Conservation (phyloP, 768 basidiomycete genomes). For the Boletus tylopilopsis region DNA sequence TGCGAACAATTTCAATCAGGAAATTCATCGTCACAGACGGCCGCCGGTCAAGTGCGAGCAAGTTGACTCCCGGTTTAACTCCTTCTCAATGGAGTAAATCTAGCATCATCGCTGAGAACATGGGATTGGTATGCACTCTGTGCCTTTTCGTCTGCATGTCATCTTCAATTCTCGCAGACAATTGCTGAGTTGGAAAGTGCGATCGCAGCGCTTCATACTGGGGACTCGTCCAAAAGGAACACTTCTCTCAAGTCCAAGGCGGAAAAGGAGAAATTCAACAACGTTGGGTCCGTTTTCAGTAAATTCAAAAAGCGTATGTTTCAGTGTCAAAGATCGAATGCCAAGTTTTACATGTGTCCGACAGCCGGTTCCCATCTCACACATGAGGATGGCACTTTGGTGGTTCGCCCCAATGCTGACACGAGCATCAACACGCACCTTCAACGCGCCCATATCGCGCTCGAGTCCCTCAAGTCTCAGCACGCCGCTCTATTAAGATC, state of each 20-base stretch:
- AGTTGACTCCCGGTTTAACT: slow-evolving; percentile 39
- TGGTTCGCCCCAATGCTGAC: slow-evolving; percentile 18
- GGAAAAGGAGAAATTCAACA: slow-evolving; percentile 44
- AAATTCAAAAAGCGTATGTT: slow-evolving; percentile 59
- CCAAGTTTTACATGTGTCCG: slow-evolving; percentile 1
- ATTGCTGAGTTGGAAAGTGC: slow-evolving; percentile 57
- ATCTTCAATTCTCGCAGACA: slow-evolving; percentile 37
- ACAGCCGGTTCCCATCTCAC: slow-evolving; percentile 19
- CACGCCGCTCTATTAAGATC: slow-evolving; percentile 49
- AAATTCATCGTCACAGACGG: slow-evolving; percentile 51
- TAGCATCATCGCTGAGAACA: slow-evolving; percentile 57
- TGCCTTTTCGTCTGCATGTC: not conserved
- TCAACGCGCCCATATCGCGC: slow-evolving; percentile 43
- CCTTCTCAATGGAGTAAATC: slow-evolving; percentile 47
- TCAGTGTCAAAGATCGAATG: not conserved
- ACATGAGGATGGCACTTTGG: slow-evolving; percentile 28
- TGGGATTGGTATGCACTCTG: slow-evolving; percentile 50
- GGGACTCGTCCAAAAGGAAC: slow-evolving; percentile 36
- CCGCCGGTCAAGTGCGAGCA: slow-evolving; percentile 33
- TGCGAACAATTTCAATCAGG: slow-evolving; percentile 37
- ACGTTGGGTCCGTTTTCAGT: slow-evolving; percentile 42
- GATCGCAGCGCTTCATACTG: slow-evolving; percentile 41
- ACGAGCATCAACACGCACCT: slow-evolving; percentile 22
- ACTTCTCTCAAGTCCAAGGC: slow-evolving; percentile 32
- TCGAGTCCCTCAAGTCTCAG: slow-evolving; percentile 57